Evolutionary conservation across 108 stramenopile genomes (phyloP).

Genomic region (Stephanodiscus minutulus): DNA sequence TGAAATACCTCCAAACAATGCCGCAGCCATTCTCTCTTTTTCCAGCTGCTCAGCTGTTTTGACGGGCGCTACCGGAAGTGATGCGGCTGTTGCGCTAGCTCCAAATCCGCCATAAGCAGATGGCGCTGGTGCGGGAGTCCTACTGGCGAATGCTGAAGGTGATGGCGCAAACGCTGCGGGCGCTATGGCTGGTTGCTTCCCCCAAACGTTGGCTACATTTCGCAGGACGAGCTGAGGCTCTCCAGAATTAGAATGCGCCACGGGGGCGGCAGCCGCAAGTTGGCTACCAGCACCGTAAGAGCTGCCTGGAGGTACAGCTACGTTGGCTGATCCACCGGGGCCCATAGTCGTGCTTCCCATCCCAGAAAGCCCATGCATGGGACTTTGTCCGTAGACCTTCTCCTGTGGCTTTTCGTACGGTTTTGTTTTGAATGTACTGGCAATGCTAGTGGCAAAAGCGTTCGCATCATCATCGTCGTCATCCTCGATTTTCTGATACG

Average conservation of each 20-base stretch:
- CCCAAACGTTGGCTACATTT: slow-evolving; percentile 88
- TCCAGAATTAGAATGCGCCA: slow-evolving; percentile 23
- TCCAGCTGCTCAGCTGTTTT: slow-evolving; percentile 87
- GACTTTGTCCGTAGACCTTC: slow-evolving; percentile 34
- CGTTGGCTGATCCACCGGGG: slow-evolving; percentile 58
- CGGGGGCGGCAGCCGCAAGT: slow-evolving; percentile 33
- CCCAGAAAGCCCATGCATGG: slow-evolving; percentile 25
- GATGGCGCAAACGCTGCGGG: slow-evolving; percentile 46
- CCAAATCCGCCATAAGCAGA: slow-evolving; percentile 54
- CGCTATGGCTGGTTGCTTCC: slow-evolving; percentile 54
- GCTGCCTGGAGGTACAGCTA: slow-evolving; percentile 34
- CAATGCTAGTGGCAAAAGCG: slow-evolving; percentile 32
- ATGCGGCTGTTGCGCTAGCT: slow-evolving; percentile 44
- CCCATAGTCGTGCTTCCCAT: slow-evolving; percentile 45
- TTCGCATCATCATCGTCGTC: slow-evolving; percentile 90
- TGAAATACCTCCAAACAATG: slow-evolving; percentile 92
- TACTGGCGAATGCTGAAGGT: slow-evolving; percentile 23
- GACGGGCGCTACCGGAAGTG: slow-evolving; percentile 37
- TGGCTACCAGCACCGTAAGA: slow-evolving; percentile 50
- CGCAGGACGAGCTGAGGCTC: slow-evolving; percentile 66
- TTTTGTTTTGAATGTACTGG: slow-evolving; percentile 84
- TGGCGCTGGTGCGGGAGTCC: slow-evolving; percentile 43
- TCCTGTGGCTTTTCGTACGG: slow-evolving; percentile 91
- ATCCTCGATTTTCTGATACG: slow-evolving; percentile 83
- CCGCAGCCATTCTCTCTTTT: slow-evolving; percentile 94